Evolutionary conservation across 2,329 filamentous ascomycete species (phyloP).

Genomic region (Cyphellophora attinorum): DNA sequence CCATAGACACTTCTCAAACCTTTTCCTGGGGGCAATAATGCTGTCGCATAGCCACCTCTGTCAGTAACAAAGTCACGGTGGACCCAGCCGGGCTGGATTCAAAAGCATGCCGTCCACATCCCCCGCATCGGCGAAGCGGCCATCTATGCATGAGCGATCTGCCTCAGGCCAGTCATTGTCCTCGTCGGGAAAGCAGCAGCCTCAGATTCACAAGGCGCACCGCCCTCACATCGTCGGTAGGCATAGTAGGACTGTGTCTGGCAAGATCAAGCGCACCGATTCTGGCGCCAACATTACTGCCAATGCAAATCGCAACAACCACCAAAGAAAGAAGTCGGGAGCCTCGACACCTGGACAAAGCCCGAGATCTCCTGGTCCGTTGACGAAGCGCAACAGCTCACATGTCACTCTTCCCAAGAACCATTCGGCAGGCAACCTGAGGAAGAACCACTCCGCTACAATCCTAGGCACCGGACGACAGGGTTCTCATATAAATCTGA

Average conservation of each 20-base stretch:
- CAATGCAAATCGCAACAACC: slow-evolving; percentile 25
- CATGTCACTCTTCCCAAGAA: slow-evolving; percentile 24
- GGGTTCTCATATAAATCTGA: slow-evolving; percentile 25
- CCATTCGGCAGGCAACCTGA: slow-evolving; percentile 29
- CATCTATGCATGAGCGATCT: slow-evolving; percentile 14
- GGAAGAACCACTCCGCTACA: slow-evolving; percentile 36
- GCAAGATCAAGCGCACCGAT: slow-evolving; percentile 30
- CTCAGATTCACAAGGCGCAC: slow-evolving; percentile 24
- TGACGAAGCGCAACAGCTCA: slow-evolving; percentile 19
- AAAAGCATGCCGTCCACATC: slow-evolving; percentile 19
- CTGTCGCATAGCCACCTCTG: no score
- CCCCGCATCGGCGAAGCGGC: slow-evolving; percentile 17
- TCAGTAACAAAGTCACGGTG: no score
- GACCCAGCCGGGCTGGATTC: no score
- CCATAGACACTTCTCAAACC: no score
- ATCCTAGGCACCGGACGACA: slow-evolving; percentile 26
- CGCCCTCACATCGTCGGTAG: slow-evolving; percentile 32
- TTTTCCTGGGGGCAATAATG: no score
- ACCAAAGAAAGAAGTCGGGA: slow-evolving; percentile 37
- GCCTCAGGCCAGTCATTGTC: slow-evolving; percentile 17
- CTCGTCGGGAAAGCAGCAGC: slow-evolving; percentile 16
- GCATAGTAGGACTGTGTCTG: slow-evolving; percentile 33
- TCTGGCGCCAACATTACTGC: slow-evolving; percentile 23
- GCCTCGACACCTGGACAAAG: slow-evolving; percentile 31
- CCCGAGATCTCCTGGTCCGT: slow-evolving; percentile 20